Percentiles rank a stretch among this genome's conserved stretches.
These are phyloP conservation scores for Termitomyces sp. DNA, from an alignment of 768 basidiomycete species.

Conservation along the genomic window DNA sequence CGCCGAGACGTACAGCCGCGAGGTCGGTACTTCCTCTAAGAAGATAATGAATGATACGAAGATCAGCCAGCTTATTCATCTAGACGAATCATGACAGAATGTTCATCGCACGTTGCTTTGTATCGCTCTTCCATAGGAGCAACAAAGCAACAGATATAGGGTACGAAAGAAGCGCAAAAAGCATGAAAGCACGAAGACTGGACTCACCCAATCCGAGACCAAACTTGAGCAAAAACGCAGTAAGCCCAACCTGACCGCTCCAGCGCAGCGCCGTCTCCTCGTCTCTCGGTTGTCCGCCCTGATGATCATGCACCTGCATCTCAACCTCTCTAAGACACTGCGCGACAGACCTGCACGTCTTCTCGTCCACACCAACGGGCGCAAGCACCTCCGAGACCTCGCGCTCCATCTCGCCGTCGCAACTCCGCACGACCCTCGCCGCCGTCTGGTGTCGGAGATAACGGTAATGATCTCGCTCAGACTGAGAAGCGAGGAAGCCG, in stretches of 20 bases:
- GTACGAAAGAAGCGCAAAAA: not conserved
- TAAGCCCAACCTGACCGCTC: conserved; percentile 80
- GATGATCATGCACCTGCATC: conserved; percentile 25
- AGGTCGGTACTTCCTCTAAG: conserved; percentile 86
- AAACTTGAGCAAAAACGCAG: conserved; percentile 93
- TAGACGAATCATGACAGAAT: not conserved
- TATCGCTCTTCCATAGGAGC: not conserved
- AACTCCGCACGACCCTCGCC: conserved; percentile 82
- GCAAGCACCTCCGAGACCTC: conserved; percentile 88
- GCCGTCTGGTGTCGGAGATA: conserved; percentile 74
- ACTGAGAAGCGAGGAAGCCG: conserved; percentile 95
- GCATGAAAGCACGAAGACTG: not conserved
- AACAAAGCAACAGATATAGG: not conserved
- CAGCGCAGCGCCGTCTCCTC: conserved; percentile 63
- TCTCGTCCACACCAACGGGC: conserved; percentile 86
- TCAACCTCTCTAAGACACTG: conserved; percentile 56
- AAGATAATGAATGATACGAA: not conserved
- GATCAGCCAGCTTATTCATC: not conserved
- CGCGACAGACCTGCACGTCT: conserved; percentile 75
- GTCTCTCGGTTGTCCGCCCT: conserved; percentile 28
- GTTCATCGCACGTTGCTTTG: not conserved
- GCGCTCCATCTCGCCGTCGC: conserved; percentile 93
- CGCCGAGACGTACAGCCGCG: conserved; percentile 84
- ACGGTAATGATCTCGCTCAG: conserved; percentile 92
- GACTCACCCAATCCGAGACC: conserved; percentile 84